Evolutionary conservation across 208 protist genomes (phyloP), one percentile per base, ranked within the genome.

Genomic region (Blastocrithidia nonstop): DNA sequence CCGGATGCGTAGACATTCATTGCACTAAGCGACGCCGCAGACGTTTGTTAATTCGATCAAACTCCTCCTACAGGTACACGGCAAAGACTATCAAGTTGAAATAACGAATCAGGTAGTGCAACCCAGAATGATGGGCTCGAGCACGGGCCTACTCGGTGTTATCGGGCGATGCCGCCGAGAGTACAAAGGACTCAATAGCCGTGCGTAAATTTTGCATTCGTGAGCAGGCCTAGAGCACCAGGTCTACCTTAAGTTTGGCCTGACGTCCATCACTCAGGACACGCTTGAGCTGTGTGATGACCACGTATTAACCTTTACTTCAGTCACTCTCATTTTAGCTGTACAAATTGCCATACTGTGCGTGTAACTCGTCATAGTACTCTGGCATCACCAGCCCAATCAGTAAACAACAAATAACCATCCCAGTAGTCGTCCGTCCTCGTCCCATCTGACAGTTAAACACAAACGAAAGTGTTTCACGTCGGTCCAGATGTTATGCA

Each of bases 391-490:
- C 77, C 4, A 79, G 60, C 7, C 82, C 82, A 31, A 91, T 88
- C 29, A 91, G 48, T 16, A 91, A 57, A 43, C 73, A 85, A 61
- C 82, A 91, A 13, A 91, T 54, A 38, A 91, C 82, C 82, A 91
- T 91, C 3, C 82, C 82, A 2, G 82, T 91, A 31, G 82, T 91
- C 16, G 82, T 91, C 43, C 82, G 82, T 11, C 82, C 82, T 7
- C 82, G 73, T 17, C 82, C 82, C 82, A 91, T 91, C 55, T 91
- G 82, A 41, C 82, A 91, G 51, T 91, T 91, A 51, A 91, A 91
- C 21, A 91, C 77, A 49, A 91, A 91, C 7, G 82, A 91, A 4
- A 87, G 50, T 37, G 82, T 77, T 49, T 86, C 77, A 21, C 66
- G 62, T 19, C 66, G 66, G 46, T 79, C 74, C 23, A 74, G 58